Conservation (phyloP, 1,284 basidiomycete genomes). For the Irpex sp. region DNA sequence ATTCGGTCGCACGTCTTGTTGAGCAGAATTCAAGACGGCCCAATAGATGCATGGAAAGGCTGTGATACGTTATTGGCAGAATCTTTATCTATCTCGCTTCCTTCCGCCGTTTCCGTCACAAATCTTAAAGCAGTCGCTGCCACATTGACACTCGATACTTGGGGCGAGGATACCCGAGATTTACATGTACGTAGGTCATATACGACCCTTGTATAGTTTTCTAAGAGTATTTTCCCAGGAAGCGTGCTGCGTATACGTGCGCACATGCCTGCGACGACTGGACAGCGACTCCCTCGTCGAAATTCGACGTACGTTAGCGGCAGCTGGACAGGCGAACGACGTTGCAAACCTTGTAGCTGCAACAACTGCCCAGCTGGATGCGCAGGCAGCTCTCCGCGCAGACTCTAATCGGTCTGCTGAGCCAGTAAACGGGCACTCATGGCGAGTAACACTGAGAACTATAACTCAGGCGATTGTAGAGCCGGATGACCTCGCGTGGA, state of each 20-base stretch:
- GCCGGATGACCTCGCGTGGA: slow-evolving; percentile 43
- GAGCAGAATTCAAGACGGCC: slow-evolving; percentile 23
- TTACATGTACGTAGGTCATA: background rate
- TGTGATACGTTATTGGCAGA: slow-evolving; percentile 17
- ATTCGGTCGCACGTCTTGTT: slow-evolving; percentile 32
- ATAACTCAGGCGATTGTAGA: slow-evolving; percentile 35
- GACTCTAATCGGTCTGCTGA: background rate
- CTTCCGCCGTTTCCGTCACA: background rate
- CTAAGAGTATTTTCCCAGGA: background rate
- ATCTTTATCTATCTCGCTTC: background rate
- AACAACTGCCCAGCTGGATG: background rate
- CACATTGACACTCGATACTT: background rate
- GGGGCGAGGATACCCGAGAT: background rate
- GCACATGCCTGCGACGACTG: background rate
- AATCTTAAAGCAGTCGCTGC: background rate
- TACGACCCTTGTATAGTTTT: background rate
- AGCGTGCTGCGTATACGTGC: background rate
- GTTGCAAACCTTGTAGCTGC: background rate
- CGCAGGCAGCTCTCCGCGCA: background rate
- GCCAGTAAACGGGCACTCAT: slow-evolving; percentile 10
- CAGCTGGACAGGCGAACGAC: background rate
- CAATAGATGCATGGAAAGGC: slow-evolving; percentile 19
- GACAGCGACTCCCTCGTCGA: background rate
- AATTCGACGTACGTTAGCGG: background rate
- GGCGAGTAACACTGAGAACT: slow-evolving; percentile 27